Conservation (phyloP, 805 yeast genomes). For the Candida incommunis region DNA sequence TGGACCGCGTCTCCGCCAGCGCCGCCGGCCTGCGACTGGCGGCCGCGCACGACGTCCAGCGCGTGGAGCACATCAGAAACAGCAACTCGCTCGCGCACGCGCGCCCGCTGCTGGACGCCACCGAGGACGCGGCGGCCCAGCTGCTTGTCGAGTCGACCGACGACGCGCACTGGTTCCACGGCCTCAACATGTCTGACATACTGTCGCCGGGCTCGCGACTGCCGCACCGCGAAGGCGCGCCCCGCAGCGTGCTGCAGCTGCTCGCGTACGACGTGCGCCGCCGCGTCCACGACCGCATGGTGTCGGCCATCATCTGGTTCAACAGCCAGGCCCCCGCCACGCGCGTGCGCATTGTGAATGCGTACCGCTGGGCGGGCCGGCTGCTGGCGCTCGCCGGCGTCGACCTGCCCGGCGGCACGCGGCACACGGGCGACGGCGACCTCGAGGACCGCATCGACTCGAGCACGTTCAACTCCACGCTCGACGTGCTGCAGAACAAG, state of each 20-base stretch:
- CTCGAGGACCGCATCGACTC: constrained; percentile 1
- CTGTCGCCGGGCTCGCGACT: not conserved
- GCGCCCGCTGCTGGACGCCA: no score
- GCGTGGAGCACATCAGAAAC: not conserved
- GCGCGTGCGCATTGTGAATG: not conserved
- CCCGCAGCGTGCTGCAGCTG: not conserved
- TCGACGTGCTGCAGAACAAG: not conserved
- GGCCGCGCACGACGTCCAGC: not conserved
- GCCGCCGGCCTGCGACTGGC: not conserved
- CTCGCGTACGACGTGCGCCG: not conserved
- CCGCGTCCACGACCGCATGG: not conserved
- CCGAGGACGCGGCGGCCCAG: not conserved
- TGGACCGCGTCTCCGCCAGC: not conserved
- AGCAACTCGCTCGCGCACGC: not conserved
- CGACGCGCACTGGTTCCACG: not conserved
- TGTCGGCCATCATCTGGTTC: not conserved
- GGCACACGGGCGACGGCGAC: not conserved
- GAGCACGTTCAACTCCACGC: not conserved
- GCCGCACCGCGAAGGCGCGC: not conserved
- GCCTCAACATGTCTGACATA: not conserved
- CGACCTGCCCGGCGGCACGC: not conserved
- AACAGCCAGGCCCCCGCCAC: not conserved
- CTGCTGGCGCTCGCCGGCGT: not conserved
- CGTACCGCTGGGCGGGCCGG: not conserved
- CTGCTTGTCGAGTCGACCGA: not conserved